Conservation (phyloP, 108 stramenopile species). For the Skeletonema menzelii region DNA sequence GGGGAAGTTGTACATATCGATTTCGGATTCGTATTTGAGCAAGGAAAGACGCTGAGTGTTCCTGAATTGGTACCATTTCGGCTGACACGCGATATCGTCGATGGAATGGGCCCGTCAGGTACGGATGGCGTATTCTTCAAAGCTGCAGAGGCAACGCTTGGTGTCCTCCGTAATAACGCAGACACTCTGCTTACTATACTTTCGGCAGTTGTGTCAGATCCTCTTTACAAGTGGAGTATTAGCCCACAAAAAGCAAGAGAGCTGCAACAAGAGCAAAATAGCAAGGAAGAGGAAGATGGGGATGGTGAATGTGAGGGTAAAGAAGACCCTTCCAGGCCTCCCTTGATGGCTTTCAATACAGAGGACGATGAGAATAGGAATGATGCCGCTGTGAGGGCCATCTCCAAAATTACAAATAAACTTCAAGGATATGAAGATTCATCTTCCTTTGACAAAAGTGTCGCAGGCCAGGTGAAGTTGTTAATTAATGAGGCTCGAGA, state of each 20-base stretch:
- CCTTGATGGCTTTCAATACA: not conserved
- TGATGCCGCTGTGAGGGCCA: slow-evolving; percentile 61
- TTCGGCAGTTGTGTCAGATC: slow-evolving; percentile 94
- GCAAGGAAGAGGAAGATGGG: slow-evolving; percentile 20
- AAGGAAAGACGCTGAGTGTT: slow-evolving; percentile 83
- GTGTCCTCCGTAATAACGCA: slow-evolving; percentile 78
- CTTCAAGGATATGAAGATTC: slow-evolving; percentile 97
- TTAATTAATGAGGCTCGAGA: slow-evolving; percentile 94
- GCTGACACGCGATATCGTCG: slow-evolving; percentile 95
- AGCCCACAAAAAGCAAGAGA: slow-evolving; percentile 68
- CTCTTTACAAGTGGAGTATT: slow-evolving; percentile 93
- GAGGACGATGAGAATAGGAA: slow-evolving; percentile 38
- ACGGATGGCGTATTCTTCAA: slow-evolving; percentile 88
- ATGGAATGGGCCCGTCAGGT: slow-evolving; percentile 94
- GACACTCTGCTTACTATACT: slow-evolving; percentile 89
- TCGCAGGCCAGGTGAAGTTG: slow-evolving; percentile 94
- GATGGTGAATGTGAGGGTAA: slow-evolving; percentile 9
- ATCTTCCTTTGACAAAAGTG: slow-evolving; percentile 87
- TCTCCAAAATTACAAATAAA: slow-evolving; percentile 89
- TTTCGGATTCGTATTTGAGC: slow-evolving; percentile 99
- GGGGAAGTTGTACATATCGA: slow-evolving; percentile 98
- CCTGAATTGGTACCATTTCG: slow-evolving; percentile 99
- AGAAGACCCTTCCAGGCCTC: slow-evolving; percentile 5
- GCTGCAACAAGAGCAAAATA: slow-evolving; percentile 39
- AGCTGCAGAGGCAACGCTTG: slow-evolving; percentile 80